These are phyloP conservation scores for Hypericum perforatum DNA, from an alignment of 345 rosid genomes.

Conservation along the genomic window DNA sequence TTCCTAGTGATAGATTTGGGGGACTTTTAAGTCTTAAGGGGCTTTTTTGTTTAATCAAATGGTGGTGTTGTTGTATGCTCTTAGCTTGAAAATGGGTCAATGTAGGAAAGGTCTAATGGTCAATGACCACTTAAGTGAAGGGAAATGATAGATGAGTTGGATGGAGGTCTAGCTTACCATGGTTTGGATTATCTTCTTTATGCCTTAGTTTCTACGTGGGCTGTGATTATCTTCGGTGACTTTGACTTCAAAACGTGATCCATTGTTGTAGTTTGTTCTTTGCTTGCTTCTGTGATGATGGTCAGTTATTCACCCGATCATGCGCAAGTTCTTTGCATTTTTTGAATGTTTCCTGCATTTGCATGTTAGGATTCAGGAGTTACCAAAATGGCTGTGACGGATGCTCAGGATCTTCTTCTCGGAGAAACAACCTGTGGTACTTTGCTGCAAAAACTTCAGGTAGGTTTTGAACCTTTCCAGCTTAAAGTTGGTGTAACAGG, in stretches of 20 bases:
- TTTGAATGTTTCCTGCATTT: constrained; percentile 9
- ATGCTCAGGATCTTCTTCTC: constrained; percentile 60
- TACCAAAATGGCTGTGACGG: constrained; percentile 53
- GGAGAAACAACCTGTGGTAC: constrained; percentile 83
- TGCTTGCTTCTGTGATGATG: neutral
- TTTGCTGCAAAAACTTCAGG: constrained; percentile 82
- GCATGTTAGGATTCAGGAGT: constrained; percentile 25
- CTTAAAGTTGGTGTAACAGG: neutral
- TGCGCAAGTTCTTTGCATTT: neutral
- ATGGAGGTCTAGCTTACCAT: no score
- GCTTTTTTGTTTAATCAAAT: no score
- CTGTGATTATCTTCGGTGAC: neutral
- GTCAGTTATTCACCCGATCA: neutral
- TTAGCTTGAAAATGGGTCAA: no score
- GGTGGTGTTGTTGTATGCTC: no score
- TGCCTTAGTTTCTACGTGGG: no score
- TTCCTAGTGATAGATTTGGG: no score
- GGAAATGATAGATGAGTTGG: no score
- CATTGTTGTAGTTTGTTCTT: neutral
- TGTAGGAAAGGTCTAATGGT: no score
- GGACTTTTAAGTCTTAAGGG: no score
- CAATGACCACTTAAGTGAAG: no score
- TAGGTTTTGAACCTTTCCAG: constrained; percentile 12
- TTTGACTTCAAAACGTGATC: neutral
- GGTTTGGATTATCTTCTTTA: neutral